Evolutionary conservation across 1,284 basidiomycete species (phyloP).

Genomic region (Rhodotorula sp.): DNA sequence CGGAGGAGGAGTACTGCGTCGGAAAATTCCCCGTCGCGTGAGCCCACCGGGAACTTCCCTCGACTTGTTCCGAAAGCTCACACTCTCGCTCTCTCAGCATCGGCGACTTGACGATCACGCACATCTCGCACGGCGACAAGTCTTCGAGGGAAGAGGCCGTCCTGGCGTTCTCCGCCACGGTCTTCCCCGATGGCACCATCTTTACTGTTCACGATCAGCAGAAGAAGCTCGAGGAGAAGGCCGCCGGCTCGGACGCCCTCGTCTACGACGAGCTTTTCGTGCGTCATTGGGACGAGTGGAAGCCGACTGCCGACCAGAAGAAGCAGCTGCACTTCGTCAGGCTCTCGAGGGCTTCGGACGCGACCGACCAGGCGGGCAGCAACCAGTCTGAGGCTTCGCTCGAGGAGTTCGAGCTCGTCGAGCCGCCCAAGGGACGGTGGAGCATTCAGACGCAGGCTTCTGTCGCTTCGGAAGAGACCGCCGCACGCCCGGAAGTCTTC

Average conservation of each 20-base stretch:
- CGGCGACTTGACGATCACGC: slow-evolving; percentile 32
- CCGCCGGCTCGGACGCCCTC: slow-evolving; percentile 51
- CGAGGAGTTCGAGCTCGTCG: slow-evolving; percentile 45
- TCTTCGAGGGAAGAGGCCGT: slow-evolving; percentile 16
- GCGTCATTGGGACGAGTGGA: slow-evolving; percentile 88
- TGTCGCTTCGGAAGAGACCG: slow-evolving; percentile 48
- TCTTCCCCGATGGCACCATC: slow-evolving; percentile 41
- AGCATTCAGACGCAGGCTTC: slow-evolving; percentile 53
- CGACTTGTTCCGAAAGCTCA: background rate
- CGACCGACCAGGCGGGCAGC: background rate
- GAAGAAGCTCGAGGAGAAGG: slow-evolving; percentile 27
- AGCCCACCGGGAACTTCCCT: background rate
- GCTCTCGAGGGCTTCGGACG: slow-evolving; percentile 1
- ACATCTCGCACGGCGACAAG: background rate
- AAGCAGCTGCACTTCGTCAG: slow-evolving; percentile 62
- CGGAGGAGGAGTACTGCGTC: slow-evolving; percentile 35
- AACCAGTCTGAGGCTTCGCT: slow-evolving; percentile 6
- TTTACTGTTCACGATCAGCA: slow-evolving; percentile 49
- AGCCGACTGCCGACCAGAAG: slow-evolving; percentile 60
- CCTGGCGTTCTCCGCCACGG: slow-evolving; percentile 40
- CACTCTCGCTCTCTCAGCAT: slow-evolving; percentile 22
- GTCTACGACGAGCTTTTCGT: slow-evolving; percentile 76
- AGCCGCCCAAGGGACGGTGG: slow-evolving; percentile 52
- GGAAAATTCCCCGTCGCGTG: slow-evolving; percentile 40
- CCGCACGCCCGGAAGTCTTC: background rate